Base-by-base conservation (phyloP, 441 rosid genomes). In the Daphne laureola region DNA sequence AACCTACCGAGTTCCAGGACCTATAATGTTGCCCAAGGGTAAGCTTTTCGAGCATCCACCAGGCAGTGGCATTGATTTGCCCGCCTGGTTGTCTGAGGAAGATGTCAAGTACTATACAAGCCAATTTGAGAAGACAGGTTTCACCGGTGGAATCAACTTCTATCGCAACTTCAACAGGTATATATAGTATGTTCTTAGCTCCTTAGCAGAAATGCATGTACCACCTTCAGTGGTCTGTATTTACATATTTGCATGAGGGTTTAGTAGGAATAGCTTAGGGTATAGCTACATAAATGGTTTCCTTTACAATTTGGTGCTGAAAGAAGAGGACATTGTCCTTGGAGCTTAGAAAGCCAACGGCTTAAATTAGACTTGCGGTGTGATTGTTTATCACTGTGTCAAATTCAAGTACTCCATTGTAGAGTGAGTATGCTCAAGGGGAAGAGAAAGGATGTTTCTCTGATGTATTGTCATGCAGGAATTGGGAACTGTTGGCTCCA, bases 1-100 rank as follows among this genome's bases (percentile, higher is more conserved):
- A 8, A 23, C 43, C 8, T 46, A 16, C 54, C 3, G 54, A 11
- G 17, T 49, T 49, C 54, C 53, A 1, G 62, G 23, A 8, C 62
- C 62, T 18, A 31, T 49, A 23, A 1, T 40, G n/a, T 58, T 49
- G 12, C 42, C 54, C n/a, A 49, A 59, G 25, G 63, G 49, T n/a
- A 51, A 59, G 3, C 56, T 44, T 13, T 50, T 51, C 14, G 56
- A 35, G 12, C 47, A 43, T 23, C 46, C 44, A 49, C 38, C 38
- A n/a, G 62, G 25, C 12, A 51, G n/a, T 0, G 48, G 54, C 2
- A 25, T 58, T 1, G 17, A 13, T 4, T 25, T 58, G 26, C 55
- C 62, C 3, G 15, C 17, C 14, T 58, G 55, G 55, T 14, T 58
- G 26, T 49, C 62, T 0, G 54, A 58, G 54, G 62, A 58, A 25